Percentiles rank a stretch among this genome's conserved stretches.
These are phyloP conservation scores for Colletotrichum salicis DNA, from an alignment of 2,329 filamentous ascomycete genomes.

Conservation along the genomic window DNA sequence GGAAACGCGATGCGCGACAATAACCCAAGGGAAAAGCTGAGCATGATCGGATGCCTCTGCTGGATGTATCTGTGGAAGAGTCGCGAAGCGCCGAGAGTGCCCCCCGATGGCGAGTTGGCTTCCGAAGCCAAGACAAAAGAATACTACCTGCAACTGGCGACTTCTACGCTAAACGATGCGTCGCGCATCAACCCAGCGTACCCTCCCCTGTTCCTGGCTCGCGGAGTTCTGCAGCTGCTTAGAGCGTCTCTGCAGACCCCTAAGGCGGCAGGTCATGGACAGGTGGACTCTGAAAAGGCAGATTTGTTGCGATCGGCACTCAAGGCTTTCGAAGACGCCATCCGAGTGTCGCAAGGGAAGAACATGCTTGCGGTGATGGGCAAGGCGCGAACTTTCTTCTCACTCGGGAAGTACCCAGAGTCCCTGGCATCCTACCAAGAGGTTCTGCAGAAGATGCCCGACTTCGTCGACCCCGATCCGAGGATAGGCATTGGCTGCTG, in stretches of 20 bases:
- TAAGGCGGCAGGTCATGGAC: conserved; percentile 72
- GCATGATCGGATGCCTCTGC: conserved; percentile 84
- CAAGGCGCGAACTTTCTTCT: conserved; percentile 86
- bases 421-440: conserved; percentile 88
- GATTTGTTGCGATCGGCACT: conserved; percentile 86
- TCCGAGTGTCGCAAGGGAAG: conserved; percentile 82
- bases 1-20: conserved; percentile 76
- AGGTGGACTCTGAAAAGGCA: conserved; percentile 76
- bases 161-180: conserved; percentile 92
- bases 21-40: conserved; percentile 84
- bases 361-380: conserved; percentile 95
- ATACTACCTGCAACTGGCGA: conserved; percentile 90
- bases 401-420: conserved; percentile 85
- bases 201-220: conserved; percentile 88
- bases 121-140: conserved; percentile 91
- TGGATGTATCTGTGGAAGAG: conserved; percentile 94
- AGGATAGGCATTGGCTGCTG: conserved; percentile 96
- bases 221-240: conserved; percentile 88
- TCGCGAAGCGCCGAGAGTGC: conserved; percentile 76
- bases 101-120: conserved; percentile 70
- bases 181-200: conserved; percentile 92
- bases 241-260: conserved; percentile 86
- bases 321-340: conserved; percentile 95
- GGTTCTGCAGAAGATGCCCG: conserved; percentile 85
- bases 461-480: conserved; percentile 91